Conservation (phyloP, 345 rosid species). For the Hibiscus tridactylites region DNA sequence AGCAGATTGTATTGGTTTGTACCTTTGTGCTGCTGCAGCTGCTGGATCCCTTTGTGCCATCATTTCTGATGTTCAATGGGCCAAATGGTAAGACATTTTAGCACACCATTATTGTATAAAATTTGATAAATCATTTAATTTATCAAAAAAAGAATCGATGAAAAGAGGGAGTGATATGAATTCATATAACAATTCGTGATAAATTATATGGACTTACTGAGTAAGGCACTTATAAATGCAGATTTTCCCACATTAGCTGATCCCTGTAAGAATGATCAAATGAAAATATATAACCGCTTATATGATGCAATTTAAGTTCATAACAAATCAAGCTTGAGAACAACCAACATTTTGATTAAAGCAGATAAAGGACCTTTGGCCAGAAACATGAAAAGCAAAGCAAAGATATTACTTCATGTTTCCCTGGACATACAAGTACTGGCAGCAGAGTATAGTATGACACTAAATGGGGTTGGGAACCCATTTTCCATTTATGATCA, state of each 20-base stretch:
- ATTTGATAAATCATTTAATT: not conserved
- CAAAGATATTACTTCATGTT: not conserved
- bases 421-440: not conserved
- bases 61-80: conserved; percentile 35
- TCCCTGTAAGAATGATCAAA: conserved; percentile 43
- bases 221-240: conserved; percentile 83
- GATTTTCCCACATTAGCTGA: conserved; percentile 98
- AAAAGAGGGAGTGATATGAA: not conserved
- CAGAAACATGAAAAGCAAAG: not conserved
- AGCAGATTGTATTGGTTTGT: conserved; percentile 91
- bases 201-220: conserved; percentile 52
- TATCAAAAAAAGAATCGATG: not conserved
- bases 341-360: not conserved
- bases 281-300: conserved; percentile 5
- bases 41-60: conserved; percentile 84
- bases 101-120: not conserved
- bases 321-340: not conserved
- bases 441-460: not conserved
- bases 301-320: not conserved
- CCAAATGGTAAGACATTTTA: not conserved
- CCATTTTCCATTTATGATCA: not conserved
- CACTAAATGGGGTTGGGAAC: not conserved
- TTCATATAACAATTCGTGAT: not conserved
- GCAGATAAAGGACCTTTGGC: not conserved
- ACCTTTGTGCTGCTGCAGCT: conserved; percentile 83